A percentile compares a stretch with the other conserved stretches of the same genome.
These are phyloP conservation scores for Boletus tylopilopsis DNA, from an alignment of 768 basidiomycete species.

Conservation along the genomic window DNA sequence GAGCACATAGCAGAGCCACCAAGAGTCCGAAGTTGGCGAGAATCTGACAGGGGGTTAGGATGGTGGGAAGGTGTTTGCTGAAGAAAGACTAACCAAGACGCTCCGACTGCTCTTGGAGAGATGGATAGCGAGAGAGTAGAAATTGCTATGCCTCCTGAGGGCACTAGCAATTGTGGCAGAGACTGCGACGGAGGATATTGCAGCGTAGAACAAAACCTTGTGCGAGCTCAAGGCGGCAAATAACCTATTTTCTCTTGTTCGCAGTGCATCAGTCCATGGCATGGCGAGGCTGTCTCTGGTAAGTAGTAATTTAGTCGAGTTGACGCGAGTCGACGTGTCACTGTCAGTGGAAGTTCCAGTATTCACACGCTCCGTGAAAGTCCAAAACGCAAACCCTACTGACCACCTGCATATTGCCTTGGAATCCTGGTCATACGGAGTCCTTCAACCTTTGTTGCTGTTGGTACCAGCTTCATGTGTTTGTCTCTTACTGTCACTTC, in stretches of 20 bases:
- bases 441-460: no score
- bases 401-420: no score
- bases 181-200: slow-evolving; percentile 66
- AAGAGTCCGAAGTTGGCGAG: slow-evolving; percentile 89
- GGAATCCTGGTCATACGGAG: no score
- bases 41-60: slow-evolving; percentile 46
- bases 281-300: slow-evolving; percentile 27
- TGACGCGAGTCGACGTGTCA: slow-evolving; percentile 12
- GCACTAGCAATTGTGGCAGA: slow-evolving; percentile 75
- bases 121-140: slow-evolving; percentile 90
- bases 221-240: slow-evolving; percentile 53
- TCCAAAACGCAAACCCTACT: no score
- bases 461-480: no score
- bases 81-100: slow-evolving; percentile 61
- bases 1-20: slow-evolving; percentile 69
- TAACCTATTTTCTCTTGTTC: slow-evolving; percentile 48
- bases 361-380: no score
- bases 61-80: background rate
- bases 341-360: no score
- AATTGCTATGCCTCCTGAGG: slow-evolving; percentile 80
- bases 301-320: background rate
- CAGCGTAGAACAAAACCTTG: slow-evolving; percentile 64
- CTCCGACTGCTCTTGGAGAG: slow-evolving; percentile 94
- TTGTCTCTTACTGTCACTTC: no score
- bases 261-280: slow-evolving; percentile 49